These are phyloP conservation scores for Phylloboletellus chloephorus DNA, from an alignment of 1,284 basidiomycete genomes.

Conservation along the genomic window DNA sequence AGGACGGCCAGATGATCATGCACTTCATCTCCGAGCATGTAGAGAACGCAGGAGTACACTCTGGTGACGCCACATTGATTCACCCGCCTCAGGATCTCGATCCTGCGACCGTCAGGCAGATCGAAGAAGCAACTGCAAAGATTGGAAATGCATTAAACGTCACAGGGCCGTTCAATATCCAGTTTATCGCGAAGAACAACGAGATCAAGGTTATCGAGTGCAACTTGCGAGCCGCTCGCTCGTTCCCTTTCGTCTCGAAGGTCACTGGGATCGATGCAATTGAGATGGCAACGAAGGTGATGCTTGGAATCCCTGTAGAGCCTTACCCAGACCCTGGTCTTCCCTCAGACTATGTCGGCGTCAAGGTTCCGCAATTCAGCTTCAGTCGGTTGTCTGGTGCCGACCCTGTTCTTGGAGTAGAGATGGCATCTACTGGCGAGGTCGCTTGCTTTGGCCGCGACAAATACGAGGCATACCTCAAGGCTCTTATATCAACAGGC, in stretches of 20 bases:
- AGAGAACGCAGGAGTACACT: conserved; percentile 91
- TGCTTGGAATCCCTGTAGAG: conserved; percentile 87
- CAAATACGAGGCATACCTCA: conserved; percentile 98
- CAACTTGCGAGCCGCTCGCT: conserved; percentile 95
- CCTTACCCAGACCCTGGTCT: conserved; percentile 86
- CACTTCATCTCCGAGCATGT: conserved; percentile 99
- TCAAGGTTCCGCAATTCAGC: conserved; percentile 99
- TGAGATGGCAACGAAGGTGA: conserved; percentile 97
- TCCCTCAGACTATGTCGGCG: conserved; percentile 91
- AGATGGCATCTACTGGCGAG: conserved; percentile 99
- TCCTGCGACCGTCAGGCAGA: conserved; percentile 91
- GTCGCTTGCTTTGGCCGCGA: conserved; percentile 97
- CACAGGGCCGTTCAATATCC: conserved; percentile 98
- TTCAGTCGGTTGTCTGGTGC: conserved; percentile 95
- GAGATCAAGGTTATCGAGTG: conserved; percentile 99
- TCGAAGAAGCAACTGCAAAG: conserved; percentile 95
- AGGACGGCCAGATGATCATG: conserved; percentile 97
- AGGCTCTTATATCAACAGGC: conserved; percentile 94
- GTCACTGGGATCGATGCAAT: conserved; percentile 97
- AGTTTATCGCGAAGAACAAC: conserved; percentile 99
- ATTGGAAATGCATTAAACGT: conserved; percentile 98
- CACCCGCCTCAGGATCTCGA: conserved; percentile 97
- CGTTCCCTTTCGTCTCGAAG: conserved; percentile 99
- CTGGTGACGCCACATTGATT: conserved; percentile 90
- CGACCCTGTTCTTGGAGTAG: conserved; percentile 97